A percentile compares a stretch with the other conserved stretches of the same genome.
These are phyloP conservation scores for Gypsophila paniculata DNA, from an alignment of 179 eudicot genomes.

Conservation along the genomic window DNA sequence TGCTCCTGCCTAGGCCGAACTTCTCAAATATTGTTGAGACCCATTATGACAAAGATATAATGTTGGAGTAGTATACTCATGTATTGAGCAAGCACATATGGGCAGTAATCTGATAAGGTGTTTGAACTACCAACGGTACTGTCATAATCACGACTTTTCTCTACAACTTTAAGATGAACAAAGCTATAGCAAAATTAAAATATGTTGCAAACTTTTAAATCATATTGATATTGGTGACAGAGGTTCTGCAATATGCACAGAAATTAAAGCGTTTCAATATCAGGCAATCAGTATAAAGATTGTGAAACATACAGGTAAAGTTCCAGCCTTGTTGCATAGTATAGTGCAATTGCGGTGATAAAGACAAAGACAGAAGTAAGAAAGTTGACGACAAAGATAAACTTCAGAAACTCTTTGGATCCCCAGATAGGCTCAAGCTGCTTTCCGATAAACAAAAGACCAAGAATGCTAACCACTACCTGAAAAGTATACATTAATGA, in stretches of 20 bases:
- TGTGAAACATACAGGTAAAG: slow-evolving; percentile 80
- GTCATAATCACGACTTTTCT: no score
- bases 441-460: slow-evolving; percentile 84
- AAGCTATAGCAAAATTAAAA: no score
- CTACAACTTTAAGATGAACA: no score
- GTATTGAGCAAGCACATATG: no score
- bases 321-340: slow-evolving; percentile 80
- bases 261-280: slow-evolving; percentile 7
- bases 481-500: slow-evolving; percentile 25
- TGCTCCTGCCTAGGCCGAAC: no score
- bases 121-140: no score
- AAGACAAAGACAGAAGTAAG: slow-evolving; percentile 81
- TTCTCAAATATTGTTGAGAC: background rate
- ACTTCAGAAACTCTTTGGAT: slow-evolving; percentile 88
- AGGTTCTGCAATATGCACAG: slow-evolving; percentile 1
- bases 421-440: slow-evolving; percentile 99
- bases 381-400: slow-evolving; percentile 78
- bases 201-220: background rate
- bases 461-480: slow-evolving; percentile 64
- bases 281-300: background rate
- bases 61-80: no score
- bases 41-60: background rate
- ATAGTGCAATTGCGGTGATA: slow-evolving; percentile 77
- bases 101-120: no score
- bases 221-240: background rate